Conservation (phyloP, 1,284 basidiomycete genomes). For the Cryptococcus sp. region DNA sequence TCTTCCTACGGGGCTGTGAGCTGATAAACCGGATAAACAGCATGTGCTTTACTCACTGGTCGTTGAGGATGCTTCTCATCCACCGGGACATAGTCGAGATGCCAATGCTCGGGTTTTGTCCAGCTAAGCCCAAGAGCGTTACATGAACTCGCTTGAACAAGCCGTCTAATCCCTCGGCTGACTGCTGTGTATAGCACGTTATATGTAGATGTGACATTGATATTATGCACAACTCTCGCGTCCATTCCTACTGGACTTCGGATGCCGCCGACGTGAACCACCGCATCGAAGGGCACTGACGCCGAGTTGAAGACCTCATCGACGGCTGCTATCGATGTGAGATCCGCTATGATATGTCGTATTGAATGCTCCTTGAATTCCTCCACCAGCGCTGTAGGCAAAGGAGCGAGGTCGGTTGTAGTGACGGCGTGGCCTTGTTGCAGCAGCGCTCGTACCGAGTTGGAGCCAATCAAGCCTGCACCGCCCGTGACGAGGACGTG, state of each 20-base stretch:
- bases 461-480: constrained; percentile 38
- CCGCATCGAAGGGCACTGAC: constrained; percentile 32
- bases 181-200: constrained; percentile 50
- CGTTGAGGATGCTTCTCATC: constrained; percentile 24
- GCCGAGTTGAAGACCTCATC: background rate
- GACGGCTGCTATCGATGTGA: constrained; percentile 16
- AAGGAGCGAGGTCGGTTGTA: constrained; percentile 27
- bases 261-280: constrained; percentile 52
- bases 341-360: constrained; percentile 27
- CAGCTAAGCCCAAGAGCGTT: constrained; percentile 45
- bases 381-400: constrained; percentile 6
- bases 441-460: constrained; percentile 31
- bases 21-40: no score
- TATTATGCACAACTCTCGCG: constrained; percentile 44
- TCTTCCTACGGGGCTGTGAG: no score
- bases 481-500: constrained; percentile 52
- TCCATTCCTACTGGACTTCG: constrained; percentile 40
- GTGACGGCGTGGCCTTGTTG: constrained; percentile 36
- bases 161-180: constrained; percentile 40
- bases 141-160: constrained; percentile 50
- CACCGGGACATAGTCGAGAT: constrained; percentile 33
- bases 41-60: constrained; percentile 27
- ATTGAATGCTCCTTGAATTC: background rate
- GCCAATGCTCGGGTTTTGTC: constrained; percentile 19
- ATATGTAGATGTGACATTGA: constrained; percentile 44